Evolutionary conservation across 2,329 filamentous ascomycete genomes (phyloP).

Genomic region (Fusarium scirpi): DNA sequence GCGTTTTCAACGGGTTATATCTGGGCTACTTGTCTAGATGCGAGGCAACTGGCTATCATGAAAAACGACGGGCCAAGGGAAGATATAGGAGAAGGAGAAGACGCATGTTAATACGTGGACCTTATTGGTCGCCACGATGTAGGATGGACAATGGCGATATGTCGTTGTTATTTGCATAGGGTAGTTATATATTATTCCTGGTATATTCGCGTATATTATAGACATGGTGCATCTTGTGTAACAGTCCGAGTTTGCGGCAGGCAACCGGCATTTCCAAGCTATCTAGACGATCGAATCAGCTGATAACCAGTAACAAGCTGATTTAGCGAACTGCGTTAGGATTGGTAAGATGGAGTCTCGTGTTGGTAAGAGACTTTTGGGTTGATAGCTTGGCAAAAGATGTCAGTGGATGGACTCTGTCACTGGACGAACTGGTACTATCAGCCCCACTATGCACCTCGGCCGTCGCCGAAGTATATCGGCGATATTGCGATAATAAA

Average conservation of each 20-base stretch:
- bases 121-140: conserved; percentile 5
- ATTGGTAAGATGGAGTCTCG: conserved; percentile 19
- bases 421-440: conserved; percentile 16
- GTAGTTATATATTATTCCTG: conserved; percentile 31
- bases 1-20: conserved; percentile 39
- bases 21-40: conserved; percentile 10
- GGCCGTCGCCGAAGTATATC: conserved; percentile 30
- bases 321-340: conserved; percentile 4
- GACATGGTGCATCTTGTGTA: background rate
- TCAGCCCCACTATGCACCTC: conserved; percentile 8
- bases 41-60: conserved; percentile 12
- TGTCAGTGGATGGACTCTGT: conserved; percentile 7
- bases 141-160: conserved; percentile 12
- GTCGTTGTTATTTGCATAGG: conserved; percentile 31
- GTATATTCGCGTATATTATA: background rate
- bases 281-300: background rate
- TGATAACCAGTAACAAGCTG: background rate
- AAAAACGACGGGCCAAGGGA: conserved; percentile 22
- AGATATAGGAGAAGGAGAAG: conserved; percentile 11
- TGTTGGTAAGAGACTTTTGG: conserved; percentile 24
- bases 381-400: conserved; percentile 30
- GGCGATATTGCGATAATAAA: conserved; percentile 10
- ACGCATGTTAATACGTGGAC: conserved; percentile 31
- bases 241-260: background rate
- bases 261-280: background rate